Base-by-base conservation (phyloP, 129 eudicot species). In the Helianthus tuberosus region DNA sequence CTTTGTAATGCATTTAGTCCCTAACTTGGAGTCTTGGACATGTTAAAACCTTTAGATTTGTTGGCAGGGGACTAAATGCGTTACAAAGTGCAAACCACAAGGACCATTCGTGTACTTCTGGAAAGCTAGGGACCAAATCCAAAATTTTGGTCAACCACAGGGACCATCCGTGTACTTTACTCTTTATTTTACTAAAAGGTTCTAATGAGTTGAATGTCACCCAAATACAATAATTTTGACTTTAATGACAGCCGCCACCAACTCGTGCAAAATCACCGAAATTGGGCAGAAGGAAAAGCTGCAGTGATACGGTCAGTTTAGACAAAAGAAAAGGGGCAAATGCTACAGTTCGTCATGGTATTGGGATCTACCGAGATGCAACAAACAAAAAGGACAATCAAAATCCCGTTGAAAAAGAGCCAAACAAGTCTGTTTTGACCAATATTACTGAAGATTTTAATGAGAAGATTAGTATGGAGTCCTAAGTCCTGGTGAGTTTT, bases 261-360 rank as follows among this genome's bases (percentile, higher is more conserved):
- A 92, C 97, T 72, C 96, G 96, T 44, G 88, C 96, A 49, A 92
- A 84, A 78, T 92, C 98, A 69, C 98, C 98, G 52, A 92, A 89
- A 70, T 73, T 92, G 76, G 96, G 98, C 58, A 79, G 97, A 85
- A 82, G 96, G 61, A 89, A 92, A 81, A 92, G 91, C 83, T 86
- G 87, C 86, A 83, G 88, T 68, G 93, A 85, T 75, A 66, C 88
- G 15, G 75, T 52, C 17, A 75, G 78, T 73, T 64, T 74, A 29
- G 84, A 83, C 35, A 81, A 82, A 47, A 86, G 86, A 41, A 72
- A 25, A 7, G 86, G 71, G 46, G 65, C 69, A 32, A 15, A 69
- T 14, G 79, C 78, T 44, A 49, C 63, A 58, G 83, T 72, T 62
- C 92, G 84, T 35, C 87, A 81, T 36, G 84, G 88, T 81, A 77